Conservation (phyloP, 805 yeast species). For the Ogataea dorogensis region DNA sequence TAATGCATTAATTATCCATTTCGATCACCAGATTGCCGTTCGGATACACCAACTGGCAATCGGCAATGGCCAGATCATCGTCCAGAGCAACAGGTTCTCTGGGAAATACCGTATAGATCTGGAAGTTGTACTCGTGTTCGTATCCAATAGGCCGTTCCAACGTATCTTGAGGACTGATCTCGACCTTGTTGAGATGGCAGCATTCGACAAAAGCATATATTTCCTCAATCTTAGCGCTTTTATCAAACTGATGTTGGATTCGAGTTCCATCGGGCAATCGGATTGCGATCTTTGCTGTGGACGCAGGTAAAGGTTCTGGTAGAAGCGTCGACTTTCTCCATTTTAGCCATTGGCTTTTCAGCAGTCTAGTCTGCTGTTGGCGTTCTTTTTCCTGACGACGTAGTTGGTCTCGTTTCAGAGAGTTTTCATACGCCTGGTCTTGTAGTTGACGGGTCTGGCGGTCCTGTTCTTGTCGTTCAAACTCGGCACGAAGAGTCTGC, state of each 20-base stretch:
- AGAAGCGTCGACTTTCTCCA: conserved; percentile 41
- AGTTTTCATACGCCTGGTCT: conserved; percentile 71
- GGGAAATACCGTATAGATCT: conserved; percentile 56
- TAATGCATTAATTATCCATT: conserved; percentile 8
- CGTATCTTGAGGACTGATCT: conserved; percentile 32
- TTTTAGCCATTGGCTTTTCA: conserved; percentile 40
- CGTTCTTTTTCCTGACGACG: conserved; percentile 43
- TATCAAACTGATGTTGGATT: conserved; percentile 46
- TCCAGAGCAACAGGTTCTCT: conserved; percentile 43
- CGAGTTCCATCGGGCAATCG: conserved; percentile 65
- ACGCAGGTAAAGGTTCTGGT: conserved; percentile 23
- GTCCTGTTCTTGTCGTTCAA: conserved; percentile 57
- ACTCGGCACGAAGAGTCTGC: conserved; percentile 57
- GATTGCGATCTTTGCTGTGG: conserved; percentile 64
- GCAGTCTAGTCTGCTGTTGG: conserved; percentile 20
- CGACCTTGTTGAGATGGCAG: conserved; percentile 24
- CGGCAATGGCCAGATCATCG: conserved; percentile 33
- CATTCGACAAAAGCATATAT: conserved; percentile 72
- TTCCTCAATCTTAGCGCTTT: conserved; percentile 52
- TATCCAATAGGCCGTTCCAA: conserved; percentile 34
- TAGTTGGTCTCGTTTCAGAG: conserved; percentile 65
- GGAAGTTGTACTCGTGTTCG: conserved; percentile 47
- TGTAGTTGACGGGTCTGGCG: conserved; percentile 66
- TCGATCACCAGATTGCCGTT: conserved; percentile 56
- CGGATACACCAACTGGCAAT: conserved; percentile 54